Evolutionary conservation across 495 filamentous ascomycete genomes (phyloP).

Genomic region (Monascus purpureus): DNA sequence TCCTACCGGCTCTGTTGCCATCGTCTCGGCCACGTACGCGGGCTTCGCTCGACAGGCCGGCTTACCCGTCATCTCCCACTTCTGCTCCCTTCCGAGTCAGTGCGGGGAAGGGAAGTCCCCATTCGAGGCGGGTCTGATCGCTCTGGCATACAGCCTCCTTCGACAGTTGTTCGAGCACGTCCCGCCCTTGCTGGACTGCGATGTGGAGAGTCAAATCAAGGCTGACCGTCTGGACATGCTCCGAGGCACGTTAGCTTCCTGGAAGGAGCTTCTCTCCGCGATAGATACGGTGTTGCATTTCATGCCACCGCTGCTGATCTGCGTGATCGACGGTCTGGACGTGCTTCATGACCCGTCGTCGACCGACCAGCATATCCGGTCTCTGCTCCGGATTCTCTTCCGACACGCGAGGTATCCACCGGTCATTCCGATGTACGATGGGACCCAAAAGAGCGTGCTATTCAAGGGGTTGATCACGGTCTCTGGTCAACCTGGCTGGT

Average conservation of each 20-base stretch:
- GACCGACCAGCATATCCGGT: conserved; percentile 21
- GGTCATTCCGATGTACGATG: conserved; percentile 5
- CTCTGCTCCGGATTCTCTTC: conserved; percentile 22
- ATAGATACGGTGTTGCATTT: conserved; percentile 26
- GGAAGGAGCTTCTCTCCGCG: conserved; percentile 27
- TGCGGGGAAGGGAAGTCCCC: conserved; percentile 12
- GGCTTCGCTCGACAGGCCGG: conserved; percentile 18
- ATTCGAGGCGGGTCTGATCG: conserved; percentile 24
- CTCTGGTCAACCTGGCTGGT: conserved; percentile 17
- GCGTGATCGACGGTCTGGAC: conserved; percentile 29
- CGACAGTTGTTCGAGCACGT: conserved; percentile 32
- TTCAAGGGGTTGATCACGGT: conserved; percentile 32
- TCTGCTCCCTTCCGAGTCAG: conserved; percentile 21
- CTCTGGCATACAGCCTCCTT: conserved; percentile 33
- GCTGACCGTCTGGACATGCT: conserved; percentile 25
- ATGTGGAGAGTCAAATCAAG: conserved; percentile 23
- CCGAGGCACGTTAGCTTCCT: conserved; percentile 23
- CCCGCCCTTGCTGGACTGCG: conserved; percentile 26
- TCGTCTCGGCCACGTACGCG: conserved; percentile 26
- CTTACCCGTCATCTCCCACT: conserved; percentile 30
- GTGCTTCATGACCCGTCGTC: conserved; percentile 23
- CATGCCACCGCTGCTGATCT: conserved; percentile 28
- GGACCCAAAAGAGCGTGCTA: conserved; percentile 14
- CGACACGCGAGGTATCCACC: conserved; percentile 21
- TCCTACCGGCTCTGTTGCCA: conserved; percentile 8